Conservation (phyloP, 1,139 yeast species). For the Zygotorulaspora mrakii region DNA sequence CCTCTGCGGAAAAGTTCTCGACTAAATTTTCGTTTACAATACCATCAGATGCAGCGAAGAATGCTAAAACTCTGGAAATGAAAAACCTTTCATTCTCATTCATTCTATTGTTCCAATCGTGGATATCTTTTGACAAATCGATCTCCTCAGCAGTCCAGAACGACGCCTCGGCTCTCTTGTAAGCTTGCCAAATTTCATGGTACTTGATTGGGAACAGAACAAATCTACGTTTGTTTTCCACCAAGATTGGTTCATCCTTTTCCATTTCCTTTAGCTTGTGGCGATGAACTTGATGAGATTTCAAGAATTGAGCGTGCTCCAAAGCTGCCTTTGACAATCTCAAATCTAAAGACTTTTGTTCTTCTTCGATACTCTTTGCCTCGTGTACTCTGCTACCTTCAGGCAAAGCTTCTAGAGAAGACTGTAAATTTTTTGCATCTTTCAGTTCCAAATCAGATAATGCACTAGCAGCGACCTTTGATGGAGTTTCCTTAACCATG, state of each 20-base stretch:
- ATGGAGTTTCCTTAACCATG: slow-evolving; percentile 43
- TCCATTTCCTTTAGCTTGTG: slow-evolving; percentile 68
- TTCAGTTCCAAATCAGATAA: slow-evolving; percentile 40
- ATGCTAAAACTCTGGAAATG: slow-evolving; percentile 89
- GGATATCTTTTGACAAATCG: slow-evolving; percentile 84
- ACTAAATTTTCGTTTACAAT: slow-evolving; percentile 95
- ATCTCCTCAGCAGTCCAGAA: slow-evolving; percentile 99
- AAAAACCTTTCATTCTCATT: slow-evolving; percentile 88
- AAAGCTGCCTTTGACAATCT: slow-evolving; percentile 32
- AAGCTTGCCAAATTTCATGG: slow-evolving; percentile 98
- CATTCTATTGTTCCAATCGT: slow-evolving; percentile 84
- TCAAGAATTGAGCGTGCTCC: slow-evolving; percentile 53
- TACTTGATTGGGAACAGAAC: slow-evolving; percentile 96
- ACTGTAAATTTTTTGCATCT: slow-evolving; percentile 29
- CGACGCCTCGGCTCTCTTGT: slow-evolving; percentile 97
- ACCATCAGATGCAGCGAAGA: slow-evolving; percentile 97
- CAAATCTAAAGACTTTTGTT: slow-evolving; percentile 19
- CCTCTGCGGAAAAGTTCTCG: slow-evolving; percentile 95
- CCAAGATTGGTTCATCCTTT: slow-evolving; percentile 82
- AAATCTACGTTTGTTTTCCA: slow-evolving; percentile 84
- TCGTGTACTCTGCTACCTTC: slow-evolving; percentile 21
- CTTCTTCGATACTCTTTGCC: slow-evolving; percentile 14
- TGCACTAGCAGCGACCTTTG: slow-evolving; percentile 44
- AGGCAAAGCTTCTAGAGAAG: slow-evolving; percentile 23
- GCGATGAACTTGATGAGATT: slow-evolving; percentile 63